Percentiles rank a stretch among this genome's conserved stretches.
phyloP scores from a whole-genome alignment of 108 stramenopile species.

The Mediolabrus comicus region DNA sequence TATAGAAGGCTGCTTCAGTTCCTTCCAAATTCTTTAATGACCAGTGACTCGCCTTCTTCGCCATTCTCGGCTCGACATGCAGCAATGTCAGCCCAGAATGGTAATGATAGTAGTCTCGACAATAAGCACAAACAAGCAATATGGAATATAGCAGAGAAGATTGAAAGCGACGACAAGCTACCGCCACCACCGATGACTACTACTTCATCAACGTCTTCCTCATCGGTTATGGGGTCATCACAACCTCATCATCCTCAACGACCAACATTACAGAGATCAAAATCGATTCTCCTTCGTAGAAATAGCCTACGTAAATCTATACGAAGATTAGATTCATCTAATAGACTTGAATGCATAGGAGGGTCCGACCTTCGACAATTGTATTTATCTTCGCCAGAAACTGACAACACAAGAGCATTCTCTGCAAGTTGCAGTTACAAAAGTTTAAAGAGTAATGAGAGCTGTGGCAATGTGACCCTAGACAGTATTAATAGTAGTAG shows the following conservation, averaged over 20 bases:
- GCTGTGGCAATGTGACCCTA: neutral
- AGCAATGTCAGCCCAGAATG: neutral
- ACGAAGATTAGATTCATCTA: slow-evolving; percentile 9
- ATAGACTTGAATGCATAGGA: slow-evolving; percentile 8
- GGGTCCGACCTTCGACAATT: slow-evolving; percentile 30
- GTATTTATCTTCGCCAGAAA: slow-evolving; percentile 26
- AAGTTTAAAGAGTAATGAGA: neutral
- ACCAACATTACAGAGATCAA: neutral
- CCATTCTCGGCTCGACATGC: neutral
- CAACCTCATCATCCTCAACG: neutral
- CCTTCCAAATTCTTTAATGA: no score
- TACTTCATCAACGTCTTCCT: no score
- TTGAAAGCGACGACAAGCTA: neutral
- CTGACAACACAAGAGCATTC: neutral
- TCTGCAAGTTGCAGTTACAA: neutral
- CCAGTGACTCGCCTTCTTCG: neutral
- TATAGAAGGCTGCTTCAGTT: no score
- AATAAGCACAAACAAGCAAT: neutral
- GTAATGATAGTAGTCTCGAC: neutral
- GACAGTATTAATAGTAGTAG: neutral
- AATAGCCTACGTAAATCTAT: slow-evolving; percentile 7
- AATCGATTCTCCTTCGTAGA: neutral
- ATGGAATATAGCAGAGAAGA: neutral
- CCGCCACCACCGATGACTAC: neutral
- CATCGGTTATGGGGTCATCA: no score